Evolutionary conservation across 116 monocot genomes (phyloP).

Genomic region (Phalaenopsis hybrid): DNA sequence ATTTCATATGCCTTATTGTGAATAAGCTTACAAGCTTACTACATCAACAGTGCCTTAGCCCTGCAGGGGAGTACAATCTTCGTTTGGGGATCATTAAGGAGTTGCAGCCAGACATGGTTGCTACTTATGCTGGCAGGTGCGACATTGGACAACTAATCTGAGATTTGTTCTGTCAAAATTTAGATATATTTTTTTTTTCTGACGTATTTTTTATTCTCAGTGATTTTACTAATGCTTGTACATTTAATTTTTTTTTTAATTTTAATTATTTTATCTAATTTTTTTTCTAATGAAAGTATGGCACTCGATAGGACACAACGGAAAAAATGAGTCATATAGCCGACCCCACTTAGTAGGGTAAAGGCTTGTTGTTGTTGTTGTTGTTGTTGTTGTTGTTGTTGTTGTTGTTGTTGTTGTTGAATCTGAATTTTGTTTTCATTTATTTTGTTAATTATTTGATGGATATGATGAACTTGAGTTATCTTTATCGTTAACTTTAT

Average conservation of each 20-base stretch:
- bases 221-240: background rate
- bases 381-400: background rate
- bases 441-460: background rate
- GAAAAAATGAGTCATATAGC: too few relatives aligned
- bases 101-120: constrained; percentile 97
- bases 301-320: too few relatives aligned
- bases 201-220: background rate
- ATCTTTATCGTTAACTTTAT: too few relatives aligned
- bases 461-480: background rate
- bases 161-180: background rate
- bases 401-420: background rate
- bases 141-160: background rate
- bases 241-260: background rate
- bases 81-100: constrained; percentile 96
- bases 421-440: background rate
- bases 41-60: constrained; percentile 83
- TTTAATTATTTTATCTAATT: background rate
- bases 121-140: constrained; percentile 87
- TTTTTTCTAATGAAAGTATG: background rate
- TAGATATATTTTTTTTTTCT: background rate
- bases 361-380: too few relatives aligned
- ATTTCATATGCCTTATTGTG: background rate
- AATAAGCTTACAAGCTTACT: constrained; percentile 2
- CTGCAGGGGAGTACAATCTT: constrained; percentile 98
- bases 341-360: too few relatives aligned